Evolutionary conservation across 1,284 basidiomycete species (phyloP), one percentile per base, ranked within the genome.

Genomic region (Calocybe gambosa): DNA sequence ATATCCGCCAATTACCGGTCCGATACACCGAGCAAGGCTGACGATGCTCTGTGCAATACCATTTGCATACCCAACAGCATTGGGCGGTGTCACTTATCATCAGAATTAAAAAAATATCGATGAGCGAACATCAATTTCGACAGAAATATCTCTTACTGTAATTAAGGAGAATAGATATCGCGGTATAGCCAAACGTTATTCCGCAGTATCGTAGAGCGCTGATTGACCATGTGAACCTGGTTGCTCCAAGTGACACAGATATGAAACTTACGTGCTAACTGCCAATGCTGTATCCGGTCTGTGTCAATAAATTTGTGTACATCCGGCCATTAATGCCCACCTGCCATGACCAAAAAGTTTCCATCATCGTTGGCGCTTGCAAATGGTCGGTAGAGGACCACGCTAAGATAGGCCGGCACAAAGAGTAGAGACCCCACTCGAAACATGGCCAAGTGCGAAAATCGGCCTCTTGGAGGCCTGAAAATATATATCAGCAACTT

Each of bases 401-500:
- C 85, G 2, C 78, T 79, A 31, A 89, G 69, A 61, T 90, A 90
- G 12, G 85, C 75, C 9, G 87, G 87, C 49, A 90, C 84, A 63
- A 86, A 90, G 25, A 89, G 67, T 20, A 84, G 59, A 3, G 83
- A 83, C 44, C 87, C 87, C 21, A 90, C 68, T 43, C 87, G 80
- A 71, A 89, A 89, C 88, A 90, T 90, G 3, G 86, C 76, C 33
- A 90, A 67, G 60, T 90, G 87, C 1, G 88, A 90, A 61, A 89
- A 90, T 33, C 85, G 80, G 26, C 87, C 87, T 55, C 87, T 70
- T 19, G 86, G 86, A 52, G 74, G 74, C 3, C 73, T 73, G 47
- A 20, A 41, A 33, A 12, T 23, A n/a, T 13, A 18, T 41, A 33
- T 63, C 38, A 62, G 53, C 53, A 50, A 44, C 19, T 39, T 18